Evolutionary conservation across 495 filamentous ascomycete genomes (phyloP).

Genomic region (Bacidia rubella): DNA sequence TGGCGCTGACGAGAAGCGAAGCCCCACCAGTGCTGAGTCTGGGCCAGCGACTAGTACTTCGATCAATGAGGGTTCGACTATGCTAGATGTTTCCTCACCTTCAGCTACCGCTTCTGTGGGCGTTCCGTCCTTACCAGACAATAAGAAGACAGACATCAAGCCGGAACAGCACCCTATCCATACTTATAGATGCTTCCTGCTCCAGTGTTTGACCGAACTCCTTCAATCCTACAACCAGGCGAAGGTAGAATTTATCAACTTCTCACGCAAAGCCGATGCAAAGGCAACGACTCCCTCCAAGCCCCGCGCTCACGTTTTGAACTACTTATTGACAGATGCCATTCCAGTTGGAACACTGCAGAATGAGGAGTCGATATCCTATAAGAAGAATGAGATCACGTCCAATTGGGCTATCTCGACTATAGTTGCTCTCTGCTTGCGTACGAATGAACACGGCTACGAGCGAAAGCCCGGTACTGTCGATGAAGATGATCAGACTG

Average conservation of each 20-base stretch:
- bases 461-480: constrained; percentile 39
- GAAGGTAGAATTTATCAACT: constrained; percentile 98
- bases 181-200: constrained; percentile 87
- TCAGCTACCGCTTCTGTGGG: too few relatives aligned
- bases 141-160: constrained; percentile 70
- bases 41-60: neutral
- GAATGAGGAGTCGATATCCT: constrained; percentile 55
- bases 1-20: constrained; percentile 34
- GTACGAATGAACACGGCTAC: constrained; percentile 58
- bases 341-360: constrained; percentile 67
- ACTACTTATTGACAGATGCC: constrained; percentile 80
- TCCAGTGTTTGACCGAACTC: constrained; percentile 86
- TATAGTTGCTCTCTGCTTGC: constrained; percentile 73
- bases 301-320: constrained; percentile 80
- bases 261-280: constrained; percentile 77
- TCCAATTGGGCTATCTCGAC: constrained; percentile 73
- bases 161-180: constrained; percentile 89
- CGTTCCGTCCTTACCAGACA: too few relatives aligned
- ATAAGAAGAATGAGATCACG: constrained; percentile 74
- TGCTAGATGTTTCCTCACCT: too few relatives aligned
- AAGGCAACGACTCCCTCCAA: constrained; percentile 80
- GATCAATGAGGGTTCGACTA: too few relatives aligned
- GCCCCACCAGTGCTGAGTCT: constrained; percentile 13
- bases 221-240: constrained; percentile 86
- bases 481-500: constrained; percentile 67